These are phyloP conservation scores for Backusella parvicylindrica DNA, from an alignment of 192 early-diverging fungal genomes.

Conservation along the genomic window DNA sequence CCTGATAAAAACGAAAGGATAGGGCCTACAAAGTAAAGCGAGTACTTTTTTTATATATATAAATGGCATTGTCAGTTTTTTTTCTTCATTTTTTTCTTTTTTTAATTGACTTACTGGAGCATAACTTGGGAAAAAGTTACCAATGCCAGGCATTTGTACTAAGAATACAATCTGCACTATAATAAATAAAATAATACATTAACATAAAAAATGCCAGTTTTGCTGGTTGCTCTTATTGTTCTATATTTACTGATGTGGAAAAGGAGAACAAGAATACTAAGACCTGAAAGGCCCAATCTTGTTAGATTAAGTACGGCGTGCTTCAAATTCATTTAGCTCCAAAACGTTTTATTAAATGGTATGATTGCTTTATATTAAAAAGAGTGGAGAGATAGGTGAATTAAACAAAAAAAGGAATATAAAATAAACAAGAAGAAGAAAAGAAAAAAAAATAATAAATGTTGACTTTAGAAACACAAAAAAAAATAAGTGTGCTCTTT, in stretches of 20 bases:
- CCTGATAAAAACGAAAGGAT: neutral
- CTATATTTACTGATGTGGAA: neutral
- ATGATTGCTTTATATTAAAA: neutral
- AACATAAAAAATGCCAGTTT: too few relatives aligned
- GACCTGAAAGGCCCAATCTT: conserved; percentile 1
- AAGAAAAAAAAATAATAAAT: neutral
- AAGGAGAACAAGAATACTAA: neutral
- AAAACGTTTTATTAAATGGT: neutral
- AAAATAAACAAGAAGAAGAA: neutral
- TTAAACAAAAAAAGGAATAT: neutral
- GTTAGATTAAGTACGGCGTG: neutral
- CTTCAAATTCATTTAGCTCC: conserved; percentile 2
- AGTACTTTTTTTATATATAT: neutral
- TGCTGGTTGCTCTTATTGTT: too few relatives aligned
- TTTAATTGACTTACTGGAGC: neutral
- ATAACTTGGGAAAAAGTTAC: neutral
- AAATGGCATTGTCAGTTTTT: neutral
- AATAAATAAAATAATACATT: neutral
- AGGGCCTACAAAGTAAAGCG: neutral
- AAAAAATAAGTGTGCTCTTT: neutral
- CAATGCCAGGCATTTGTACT: neutral
- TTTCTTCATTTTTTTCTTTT: neutral
- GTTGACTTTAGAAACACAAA: neutral
- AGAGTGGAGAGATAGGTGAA: neutral
- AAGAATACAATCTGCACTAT: neutral